A percentile compares a stretch with the other conserved stretches of the same genome.
phyloP scores from a whole-genome alignment of 371 early-diverging fungal species.

The Lichtheimia ramosa region DNA sequence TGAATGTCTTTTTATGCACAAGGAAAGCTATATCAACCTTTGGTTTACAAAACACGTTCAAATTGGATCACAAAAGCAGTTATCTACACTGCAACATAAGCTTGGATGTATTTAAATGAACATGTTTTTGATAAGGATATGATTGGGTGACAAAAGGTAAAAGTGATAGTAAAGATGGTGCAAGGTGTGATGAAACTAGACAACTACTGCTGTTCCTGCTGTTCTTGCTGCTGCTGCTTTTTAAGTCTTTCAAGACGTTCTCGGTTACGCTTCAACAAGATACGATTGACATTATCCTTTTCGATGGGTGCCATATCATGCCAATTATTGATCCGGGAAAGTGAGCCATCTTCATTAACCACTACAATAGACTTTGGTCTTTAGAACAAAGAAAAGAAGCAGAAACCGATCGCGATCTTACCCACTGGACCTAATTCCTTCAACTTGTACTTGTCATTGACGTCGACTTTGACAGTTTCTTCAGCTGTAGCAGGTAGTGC shows the following conservation, averaged over 20 bases:
- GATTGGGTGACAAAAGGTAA: too few species aligned
- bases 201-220: constrained; percentile 5
- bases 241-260: constrained; percentile 16
- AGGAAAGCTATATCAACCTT: too few species aligned
- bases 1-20: too few species aligned
- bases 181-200: too few species aligned
- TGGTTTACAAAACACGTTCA: too few species aligned
- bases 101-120: too few species aligned
- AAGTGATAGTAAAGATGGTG: background rate
- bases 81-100: too few species aligned
- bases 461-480: constrained; percentile 35
- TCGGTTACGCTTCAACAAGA: constrained; percentile 67
- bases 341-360: constrained; percentile 67
- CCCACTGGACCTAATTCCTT: constrained; percentile 59
- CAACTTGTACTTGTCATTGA: constrained; percentile 53
- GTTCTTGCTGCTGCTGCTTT: constrained; percentile 2
- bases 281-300: constrained; percentile 59
- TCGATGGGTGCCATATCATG: constrained; percentile 70
- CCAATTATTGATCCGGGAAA: constrained; percentile 78
- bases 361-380: constrained; percentile 23
- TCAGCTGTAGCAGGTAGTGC: constrained; percentile 56
- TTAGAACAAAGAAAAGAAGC: background rate
- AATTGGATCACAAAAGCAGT: too few species aligned
- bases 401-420: constrained; percentile 18
- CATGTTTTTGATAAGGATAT: too few species aligned